These are phyloP conservation scores for Neofusicoccum laricinum DNA, from an alignment of 2,329 filamentous ascomycete genomes.

Conservation along the genomic window DNA sequence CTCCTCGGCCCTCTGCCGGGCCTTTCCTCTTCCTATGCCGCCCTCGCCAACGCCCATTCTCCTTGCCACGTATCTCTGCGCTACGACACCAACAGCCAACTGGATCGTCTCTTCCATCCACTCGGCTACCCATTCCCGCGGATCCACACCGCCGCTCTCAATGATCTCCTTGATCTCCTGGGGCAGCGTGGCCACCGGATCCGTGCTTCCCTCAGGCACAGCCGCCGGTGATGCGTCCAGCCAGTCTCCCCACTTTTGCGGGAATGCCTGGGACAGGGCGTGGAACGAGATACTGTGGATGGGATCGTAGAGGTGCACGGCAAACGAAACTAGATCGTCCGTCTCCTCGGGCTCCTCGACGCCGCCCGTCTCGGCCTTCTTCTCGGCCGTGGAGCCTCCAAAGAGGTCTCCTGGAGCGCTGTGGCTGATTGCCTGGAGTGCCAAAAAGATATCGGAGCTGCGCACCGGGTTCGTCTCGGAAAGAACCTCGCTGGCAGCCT, in stretches of 20 bases:
- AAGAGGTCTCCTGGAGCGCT: slow-evolving; percentile 66
- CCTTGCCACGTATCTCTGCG: slow-evolving; percentile 90
- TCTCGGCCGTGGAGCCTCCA: slow-evolving; percentile 52
- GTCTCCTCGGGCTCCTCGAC: slow-evolving; percentile 54
- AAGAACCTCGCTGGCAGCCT: slow-evolving; percentile 73
- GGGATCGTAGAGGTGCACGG: slow-evolving; percentile 79
- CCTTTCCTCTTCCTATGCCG: slow-evolving; percentile 58
- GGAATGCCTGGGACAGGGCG: slow-evolving; percentile 77
- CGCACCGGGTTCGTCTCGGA: slow-evolving; percentile 86
- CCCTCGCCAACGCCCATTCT: slow-evolving; percentile 95
- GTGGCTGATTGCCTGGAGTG: slow-evolving; percentile 82
- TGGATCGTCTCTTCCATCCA: slow-evolving; percentile 89
- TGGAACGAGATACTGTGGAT: slow-evolving; percentile 87
- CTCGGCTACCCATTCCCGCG: slow-evolving; percentile 93
- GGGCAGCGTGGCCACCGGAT: slow-evolving; percentile 53
- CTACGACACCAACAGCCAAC: slow-evolving; percentile 77
- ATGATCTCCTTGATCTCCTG: slow-evolving; percentile 87
- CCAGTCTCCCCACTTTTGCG: slow-evolving; percentile 85
- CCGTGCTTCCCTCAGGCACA: slow-evolving; percentile 40
- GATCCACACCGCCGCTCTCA: slow-evolving; percentile 71
- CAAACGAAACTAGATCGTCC: slow-evolving; percentile 68
- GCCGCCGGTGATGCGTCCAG: slow-evolving; percentile 63
- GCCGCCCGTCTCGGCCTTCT: slow-evolving; percentile 54
- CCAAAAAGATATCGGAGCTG: slow-evolving; percentile 90
- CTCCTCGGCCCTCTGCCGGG: slow-evolving; percentile 53